A percentile compares a stretch with the other conserved stretches of the same genome.
phyloP scores from a whole-genome alignment of 1,284 basidiomycete species.

The Ganoderma leucocontextum region DNA sequence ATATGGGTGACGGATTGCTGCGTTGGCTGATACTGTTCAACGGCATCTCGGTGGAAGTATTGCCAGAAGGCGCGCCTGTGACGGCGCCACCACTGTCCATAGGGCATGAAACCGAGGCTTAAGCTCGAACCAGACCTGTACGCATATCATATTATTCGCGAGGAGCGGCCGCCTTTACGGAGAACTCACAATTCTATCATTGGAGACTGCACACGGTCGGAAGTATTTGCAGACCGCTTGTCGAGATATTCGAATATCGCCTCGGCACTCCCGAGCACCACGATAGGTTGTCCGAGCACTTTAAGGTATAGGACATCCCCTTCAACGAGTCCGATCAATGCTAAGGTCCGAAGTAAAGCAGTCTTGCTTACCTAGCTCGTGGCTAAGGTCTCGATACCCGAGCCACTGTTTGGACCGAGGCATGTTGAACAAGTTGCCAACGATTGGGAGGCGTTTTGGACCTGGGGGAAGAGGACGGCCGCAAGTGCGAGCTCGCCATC shows the following conservation, averaged over 20 bases:
- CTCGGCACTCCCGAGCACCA: not conserved
- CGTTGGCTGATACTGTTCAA: slow-evolving; percentile 9
- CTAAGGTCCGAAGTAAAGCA: not conserved
- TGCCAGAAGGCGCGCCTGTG: slow-evolving; percentile 20
- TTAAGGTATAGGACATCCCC: slow-evolving; percentile 11
- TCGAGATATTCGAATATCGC: slow-evolving; percentile 8
- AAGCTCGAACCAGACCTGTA: not conserved
- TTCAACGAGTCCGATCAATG: not conserved
- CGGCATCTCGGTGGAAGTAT: slow-evolving; percentile 20
- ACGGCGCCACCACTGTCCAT: slow-evolving; percentile 19
- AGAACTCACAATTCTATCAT: slow-evolving; percentile 8
- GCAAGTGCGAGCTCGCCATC: slow-evolving; percentile 6
- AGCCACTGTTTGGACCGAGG: slow-evolving; percentile 16
- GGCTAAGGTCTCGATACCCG: slow-evolving; percentile 5
- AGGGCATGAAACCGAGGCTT: slow-evolving; percentile 16
- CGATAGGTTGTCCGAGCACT: not conserved
- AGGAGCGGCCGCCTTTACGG: not conserved
- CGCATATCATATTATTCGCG: not conserved
- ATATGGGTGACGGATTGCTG: slow-evolving; percentile 11
- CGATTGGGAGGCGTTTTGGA: slow-evolving; percentile 4
- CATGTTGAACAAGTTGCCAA: slow-evolving; percentile 17
- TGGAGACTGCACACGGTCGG: slow-evolving; percentile 4
- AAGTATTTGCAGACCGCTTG: slow-evolving; percentile 8
- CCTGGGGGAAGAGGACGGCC: slow-evolving; percentile 18
- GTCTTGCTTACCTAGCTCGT: slow-evolving; percentile 12